A percentile compares a stretch with the other conserved stretches of the same genome.
These are phyloP conservation scores for Suillus americanus DNA, from an alignment of 768 basidiomycete genomes.

Conservation along the genomic window DNA sequence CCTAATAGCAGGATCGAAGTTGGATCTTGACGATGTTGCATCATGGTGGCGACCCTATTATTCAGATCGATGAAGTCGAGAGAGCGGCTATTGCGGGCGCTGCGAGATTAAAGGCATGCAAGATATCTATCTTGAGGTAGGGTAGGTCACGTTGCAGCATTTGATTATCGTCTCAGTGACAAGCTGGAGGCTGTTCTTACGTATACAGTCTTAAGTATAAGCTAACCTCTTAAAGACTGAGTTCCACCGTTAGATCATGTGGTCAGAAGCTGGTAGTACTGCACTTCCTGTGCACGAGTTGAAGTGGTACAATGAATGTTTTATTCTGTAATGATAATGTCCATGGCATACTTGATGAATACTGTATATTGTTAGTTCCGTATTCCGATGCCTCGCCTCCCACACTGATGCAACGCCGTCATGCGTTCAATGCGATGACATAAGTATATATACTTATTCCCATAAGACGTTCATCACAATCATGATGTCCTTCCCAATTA, in stretches of 20 bases:
- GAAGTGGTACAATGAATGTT: not conserved
- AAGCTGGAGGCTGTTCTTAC: not conserved
- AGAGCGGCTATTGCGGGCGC: not conserved
- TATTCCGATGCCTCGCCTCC: constrained; percentile 2
- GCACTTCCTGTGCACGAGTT: not conserved
- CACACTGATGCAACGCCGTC: not conserved
- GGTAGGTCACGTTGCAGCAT: not conserved
- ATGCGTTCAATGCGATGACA: constrained; percentile 13
- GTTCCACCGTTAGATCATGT: not conserved
- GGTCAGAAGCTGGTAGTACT: not conserved
- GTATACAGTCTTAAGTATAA: not conserved
- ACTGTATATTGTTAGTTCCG: constrained; percentile 27
- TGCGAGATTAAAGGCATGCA: not conserved
- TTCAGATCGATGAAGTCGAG: not conserved
- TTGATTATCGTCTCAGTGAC: not conserved
- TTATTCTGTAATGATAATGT: not conserved
- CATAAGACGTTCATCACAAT: constrained; percentile 21
- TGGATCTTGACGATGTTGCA: too few species aligned
- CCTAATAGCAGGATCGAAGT: too few species aligned
- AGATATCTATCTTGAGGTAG: not conserved
- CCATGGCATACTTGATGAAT: constrained; percentile 16
- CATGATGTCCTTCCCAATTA: constrained; percentile 14
- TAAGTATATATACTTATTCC: constrained; percentile 6
- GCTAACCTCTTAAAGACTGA: too few species aligned
- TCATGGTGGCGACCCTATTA: too few species aligned